phyloP scores from a whole-genome alignment of 2,329 filamentous ascomycete species.

The Venturiaceae sp. region DNA sequence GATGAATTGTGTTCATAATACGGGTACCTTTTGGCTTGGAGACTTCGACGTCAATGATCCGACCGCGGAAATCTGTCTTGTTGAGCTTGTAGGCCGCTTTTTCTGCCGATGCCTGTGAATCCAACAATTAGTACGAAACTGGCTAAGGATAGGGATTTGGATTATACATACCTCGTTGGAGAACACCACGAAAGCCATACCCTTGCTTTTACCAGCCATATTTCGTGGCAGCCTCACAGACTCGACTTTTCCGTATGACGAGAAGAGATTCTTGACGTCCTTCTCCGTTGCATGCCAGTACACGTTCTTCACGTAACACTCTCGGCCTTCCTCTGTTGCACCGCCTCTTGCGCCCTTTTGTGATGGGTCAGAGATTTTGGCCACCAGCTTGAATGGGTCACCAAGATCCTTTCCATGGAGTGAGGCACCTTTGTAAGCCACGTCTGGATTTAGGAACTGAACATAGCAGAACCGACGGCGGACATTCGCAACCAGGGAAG shows the following conservation, averaged over 20 bases:
- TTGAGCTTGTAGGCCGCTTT: conserved; percentile 20
- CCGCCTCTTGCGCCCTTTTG: conserved; percentile 71
- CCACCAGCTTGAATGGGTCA: conserved; percentile 57
- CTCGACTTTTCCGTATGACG: conserved; percentile 65
- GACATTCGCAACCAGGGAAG: conserved; percentile 81
- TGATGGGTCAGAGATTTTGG: conserved; percentile 75
- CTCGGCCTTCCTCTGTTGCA: conserved; percentile 75
- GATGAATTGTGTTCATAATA: conserved; percentile 3
- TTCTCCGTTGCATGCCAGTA: conserved; percentile 67
- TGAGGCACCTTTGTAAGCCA: conserved; percentile 46
- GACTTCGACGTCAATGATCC: conserved; percentile 23
- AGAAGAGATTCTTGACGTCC: conserved; percentile 62
- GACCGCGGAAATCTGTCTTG: conserved; percentile 21
- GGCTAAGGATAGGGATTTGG: too few species aligned
- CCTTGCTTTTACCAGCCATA: conserved; percentile 58
- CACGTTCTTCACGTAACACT: conserved; percentile 79
- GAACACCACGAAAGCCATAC: conserved; percentile 74
- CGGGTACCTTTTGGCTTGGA: conserved; percentile 11
- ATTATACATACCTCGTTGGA: conserved; percentile 48
- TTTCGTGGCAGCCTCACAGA: conserved; percentile 62
- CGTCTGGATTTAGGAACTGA: conserved; percentile 55
- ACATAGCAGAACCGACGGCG: conserved; percentile 92
- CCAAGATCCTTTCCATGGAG: conserved; percentile 64
- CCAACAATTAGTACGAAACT: not conserved
- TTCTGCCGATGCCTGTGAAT: conserved; percentile 19